Percentiles rank a stretch among this genome's conserved stretches.
phyloP scores from a whole-genome alignment of 2,329 filamentous ascomycete species.

The Clonostachys byssicola region DNA sequence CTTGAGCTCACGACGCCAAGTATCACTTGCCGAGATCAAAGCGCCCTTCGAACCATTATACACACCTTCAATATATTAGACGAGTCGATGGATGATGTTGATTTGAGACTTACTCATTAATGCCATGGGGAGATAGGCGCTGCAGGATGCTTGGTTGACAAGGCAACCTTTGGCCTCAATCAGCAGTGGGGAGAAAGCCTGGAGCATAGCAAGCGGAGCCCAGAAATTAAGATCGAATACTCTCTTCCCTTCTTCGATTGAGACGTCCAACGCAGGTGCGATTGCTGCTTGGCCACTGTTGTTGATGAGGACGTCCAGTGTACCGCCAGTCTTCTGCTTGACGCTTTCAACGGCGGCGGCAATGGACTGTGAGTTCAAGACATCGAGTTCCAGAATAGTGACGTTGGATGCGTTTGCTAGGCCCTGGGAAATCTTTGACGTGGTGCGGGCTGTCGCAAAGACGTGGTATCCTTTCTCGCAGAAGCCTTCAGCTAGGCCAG shows the following conservation, averaged over 20 bases:
- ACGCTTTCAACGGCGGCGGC: slow-evolving; percentile 10
- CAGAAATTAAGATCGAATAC: not conserved
- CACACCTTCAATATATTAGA: too few relatives aligned
- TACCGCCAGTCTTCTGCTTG: slow-evolving; percentile 7
- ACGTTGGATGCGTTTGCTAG: slow-evolving; percentile 4
- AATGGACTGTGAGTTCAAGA: slow-evolving; percentile 16
- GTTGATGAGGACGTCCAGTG: slow-evolving; percentile 14
- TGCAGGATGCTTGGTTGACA: not conserved
- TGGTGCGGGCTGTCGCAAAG: slow-evolving; percentile 20
- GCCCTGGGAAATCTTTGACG: slow-evolving; percentile 15
- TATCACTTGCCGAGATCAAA: slow-evolving; percentile 7
- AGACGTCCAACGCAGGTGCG: slow-evolving; percentile 13
- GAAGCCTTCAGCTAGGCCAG: slow-evolving; percentile 10
- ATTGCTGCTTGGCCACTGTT: slow-evolving; percentile 7
- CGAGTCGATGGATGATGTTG: too few relatives aligned
- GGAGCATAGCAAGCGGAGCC: not conserved
- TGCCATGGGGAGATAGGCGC: too few relatives aligned
- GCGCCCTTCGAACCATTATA: slow-evolving; percentile 2
- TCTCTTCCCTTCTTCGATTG: slow-evolving; percentile 4
- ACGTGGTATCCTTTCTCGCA: slow-evolving; percentile 17
- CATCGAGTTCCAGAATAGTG: slow-evolving; percentile 17
- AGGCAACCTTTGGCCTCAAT: not conserved
- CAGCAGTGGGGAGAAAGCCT: not conserved
- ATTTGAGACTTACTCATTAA: too few relatives aligned
- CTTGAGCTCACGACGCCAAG: slow-evolving; percentile 9